Conservation (phyloP, 2,329 filamentous ascomycete species). For the Diaporthe vaccinii region DNA sequence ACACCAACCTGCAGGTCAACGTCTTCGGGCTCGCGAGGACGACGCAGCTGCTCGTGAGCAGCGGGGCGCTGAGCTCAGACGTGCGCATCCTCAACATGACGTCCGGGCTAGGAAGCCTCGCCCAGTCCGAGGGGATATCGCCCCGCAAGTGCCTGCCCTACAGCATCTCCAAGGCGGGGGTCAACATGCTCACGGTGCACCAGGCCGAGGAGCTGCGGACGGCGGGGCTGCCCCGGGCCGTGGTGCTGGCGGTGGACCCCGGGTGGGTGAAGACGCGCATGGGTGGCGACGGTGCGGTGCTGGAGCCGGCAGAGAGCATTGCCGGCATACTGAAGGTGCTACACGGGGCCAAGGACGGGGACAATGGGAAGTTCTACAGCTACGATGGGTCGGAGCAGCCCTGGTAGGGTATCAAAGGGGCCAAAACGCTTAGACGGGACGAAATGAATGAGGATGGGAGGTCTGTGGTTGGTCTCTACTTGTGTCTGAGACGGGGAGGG, state of each 20-base stretch:
- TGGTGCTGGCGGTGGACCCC: conserved; percentile 30
- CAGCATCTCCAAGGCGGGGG: conserved; percentile 50
- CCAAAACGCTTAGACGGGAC: not conserved
- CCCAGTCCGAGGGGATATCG: conserved; percentile 47
- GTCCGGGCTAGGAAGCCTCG: conserved; percentile 54
- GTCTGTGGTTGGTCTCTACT: not conserved
- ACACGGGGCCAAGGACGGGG: not conserved
- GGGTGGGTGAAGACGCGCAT: conserved; percentile 35
- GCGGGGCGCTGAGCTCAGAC: conserved; percentile 44
- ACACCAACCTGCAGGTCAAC: conserved; percentile 58
- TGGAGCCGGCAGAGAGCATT: conserved; percentile 33
- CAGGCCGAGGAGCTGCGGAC: conserved; percentile 45
- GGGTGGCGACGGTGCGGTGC: conserved; percentile 30
- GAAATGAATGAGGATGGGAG: not conserved
- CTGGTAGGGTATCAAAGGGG: not conserved
- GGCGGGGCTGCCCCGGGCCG: conserved; percentile 19
- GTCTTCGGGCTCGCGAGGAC: conserved; percentile 62
- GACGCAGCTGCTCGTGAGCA: conserved; percentile 53
- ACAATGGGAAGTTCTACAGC: conserved; percentile 31
- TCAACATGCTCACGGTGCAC: conserved; percentile 55
- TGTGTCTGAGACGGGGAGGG: not conserved
- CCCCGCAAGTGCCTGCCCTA: conserved; percentile 51
- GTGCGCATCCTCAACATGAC: conserved; percentile 58
- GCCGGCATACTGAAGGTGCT: conserved; percentile 5
- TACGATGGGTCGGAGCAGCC: conserved; percentile 27